A percentile compares a stretch with the other conserved stretches of the same genome.
These are phyloP conservation scores for Parsonsia alboflavescens DNA, from an alignment of 257 asterid species.

Conservation along the genomic window DNA sequence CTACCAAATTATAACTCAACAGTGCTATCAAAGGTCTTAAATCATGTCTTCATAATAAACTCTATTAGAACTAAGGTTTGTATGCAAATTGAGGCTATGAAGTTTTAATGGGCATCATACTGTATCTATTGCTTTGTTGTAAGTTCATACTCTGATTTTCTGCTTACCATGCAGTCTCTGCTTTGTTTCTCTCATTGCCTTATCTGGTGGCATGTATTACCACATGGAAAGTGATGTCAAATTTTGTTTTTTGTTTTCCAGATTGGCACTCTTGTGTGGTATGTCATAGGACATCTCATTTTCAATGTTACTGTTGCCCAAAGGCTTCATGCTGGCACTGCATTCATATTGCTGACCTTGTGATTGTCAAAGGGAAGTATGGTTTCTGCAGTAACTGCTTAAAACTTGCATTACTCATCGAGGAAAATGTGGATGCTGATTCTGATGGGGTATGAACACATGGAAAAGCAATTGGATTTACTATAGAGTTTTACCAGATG, in stretches of 20 bases:
- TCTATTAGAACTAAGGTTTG: neutral
- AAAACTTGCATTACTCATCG: constrained; percentile 59
- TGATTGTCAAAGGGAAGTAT: constrained; percentile 40
- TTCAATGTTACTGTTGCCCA: constrained; percentile 68
- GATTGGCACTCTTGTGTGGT: constrained; percentile 66
- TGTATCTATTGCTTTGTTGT: neutral
- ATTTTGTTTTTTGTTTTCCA: constrained; percentile 28
- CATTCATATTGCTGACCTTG: constrained; percentile 28
- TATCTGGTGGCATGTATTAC: neutral
- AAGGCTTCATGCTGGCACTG: constrained; percentile 56
- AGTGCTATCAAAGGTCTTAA: neutral
- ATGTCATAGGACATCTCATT: constrained; percentile 35
- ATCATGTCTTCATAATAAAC: neutral
- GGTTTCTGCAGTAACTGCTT: constrained; percentile 74
- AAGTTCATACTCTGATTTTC: neutral
- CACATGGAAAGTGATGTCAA: neutral
- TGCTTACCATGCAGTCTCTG: neutral
- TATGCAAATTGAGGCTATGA: too few relatives aligned
- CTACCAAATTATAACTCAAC: neutral
- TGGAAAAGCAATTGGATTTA: neutral
- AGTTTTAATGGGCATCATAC: neutral
- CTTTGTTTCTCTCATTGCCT: neutral
- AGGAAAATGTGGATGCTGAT: constrained; percentile 44
- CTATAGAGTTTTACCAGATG: neutral
- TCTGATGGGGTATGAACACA: constrained; percentile 72